Conservation (phyloP, 2,329 filamentous ascomycete species). For the Parastagonospora avenae region DNA sequence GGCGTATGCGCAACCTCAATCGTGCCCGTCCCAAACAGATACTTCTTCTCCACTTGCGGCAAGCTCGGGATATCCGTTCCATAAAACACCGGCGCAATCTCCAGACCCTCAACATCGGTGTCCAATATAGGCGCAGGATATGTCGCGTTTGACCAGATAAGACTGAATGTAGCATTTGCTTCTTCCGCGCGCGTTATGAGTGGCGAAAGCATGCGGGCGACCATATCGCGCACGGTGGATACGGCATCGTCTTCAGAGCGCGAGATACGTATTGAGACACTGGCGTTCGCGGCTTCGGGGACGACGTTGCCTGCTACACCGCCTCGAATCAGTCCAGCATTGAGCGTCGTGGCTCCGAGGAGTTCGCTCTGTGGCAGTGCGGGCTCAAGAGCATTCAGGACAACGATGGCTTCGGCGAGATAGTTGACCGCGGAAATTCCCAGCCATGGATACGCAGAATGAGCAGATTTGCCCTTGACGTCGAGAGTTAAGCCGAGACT, state of each 20-base stretch:
- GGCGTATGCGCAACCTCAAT: conserved; percentile 32
- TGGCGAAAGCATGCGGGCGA: conserved; percentile 21
- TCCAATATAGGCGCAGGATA: conserved; percentile 25
- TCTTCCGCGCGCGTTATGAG: conserved; percentile 16
- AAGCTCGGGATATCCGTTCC: conserved; percentile 31
- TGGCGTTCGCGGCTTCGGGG: conserved; percentile 71
- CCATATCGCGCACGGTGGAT: conserved; percentile 19
- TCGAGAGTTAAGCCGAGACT: conserved; percentile 68
- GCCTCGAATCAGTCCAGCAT: conserved; percentile 77
- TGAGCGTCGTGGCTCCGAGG: conserved; percentile 70
- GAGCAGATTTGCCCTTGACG: conserved; percentile 75
- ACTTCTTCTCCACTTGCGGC: conserved; percentile 26
- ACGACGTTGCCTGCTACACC: conserved; percentile 89
- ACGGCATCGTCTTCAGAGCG: conserved; percentile 25
- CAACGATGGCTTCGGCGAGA: conserved; percentile 71
- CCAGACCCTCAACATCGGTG: conserved; percentile 26
- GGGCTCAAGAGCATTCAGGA: conserved; percentile 58
- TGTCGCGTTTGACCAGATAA: conserved; percentile 10
- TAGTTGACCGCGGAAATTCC: conserved; percentile 82
- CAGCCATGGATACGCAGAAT: conserved; percentile 89
- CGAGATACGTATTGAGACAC: conserved; percentile 60
- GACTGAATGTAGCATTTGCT: conserved; percentile 19
- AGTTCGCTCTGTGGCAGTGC: conserved; percentile 50
- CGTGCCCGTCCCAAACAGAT: conserved; percentile 26
- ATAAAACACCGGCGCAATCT: conserved; percentile 30